Conservation (phyloP, 306 rosid species). For the Oemleria cerasiformis region DNA sequence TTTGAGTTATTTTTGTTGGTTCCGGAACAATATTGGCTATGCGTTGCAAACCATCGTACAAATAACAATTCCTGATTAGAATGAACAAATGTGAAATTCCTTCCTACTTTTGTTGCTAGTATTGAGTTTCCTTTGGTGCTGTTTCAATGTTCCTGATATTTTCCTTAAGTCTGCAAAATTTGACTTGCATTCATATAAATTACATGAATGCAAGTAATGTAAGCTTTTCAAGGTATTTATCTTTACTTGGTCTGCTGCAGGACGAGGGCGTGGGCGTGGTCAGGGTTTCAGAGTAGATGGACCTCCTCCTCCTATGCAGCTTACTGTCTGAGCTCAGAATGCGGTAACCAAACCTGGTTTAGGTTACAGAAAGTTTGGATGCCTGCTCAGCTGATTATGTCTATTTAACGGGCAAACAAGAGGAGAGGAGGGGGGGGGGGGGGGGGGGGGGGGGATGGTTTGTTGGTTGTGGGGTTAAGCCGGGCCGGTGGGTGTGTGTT, state of each 20-base stretch:
- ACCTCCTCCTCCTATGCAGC: constrained; percentile 5
- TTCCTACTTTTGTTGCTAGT: neutral
- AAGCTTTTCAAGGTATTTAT: neutral
- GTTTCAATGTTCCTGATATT: neutral
- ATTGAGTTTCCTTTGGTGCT: neutral
- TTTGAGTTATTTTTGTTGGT: too few species aligned
- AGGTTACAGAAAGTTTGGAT: constrained; percentile 11
- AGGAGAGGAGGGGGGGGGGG: too few species aligned
- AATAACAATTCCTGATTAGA: neutral
- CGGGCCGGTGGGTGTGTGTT: too few species aligned
- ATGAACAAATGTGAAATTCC: neutral
- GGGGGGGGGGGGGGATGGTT: too few species aligned
- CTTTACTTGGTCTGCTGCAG: neutral
- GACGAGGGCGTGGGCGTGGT: neutral
- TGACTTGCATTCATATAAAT: neutral
- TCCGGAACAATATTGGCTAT: neutral
- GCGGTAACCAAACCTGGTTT: neutral
- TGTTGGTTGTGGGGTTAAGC: too few species aligned
- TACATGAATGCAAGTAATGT: neutral
- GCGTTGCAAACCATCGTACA: neutral
- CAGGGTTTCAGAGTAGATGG: constrained; percentile 14
- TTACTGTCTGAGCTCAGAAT: constrained; percentile 6
- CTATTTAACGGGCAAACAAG: neutral
- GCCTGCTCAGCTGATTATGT: constrained; percentile 12
- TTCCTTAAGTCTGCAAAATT: neutral